Percentiles rank a stretch among this genome's conserved stretches.
These are phyloP conservation scores for Aphanocladium album DNA, from an alignment of 2,329 filamentous ascomycete genomes.

Conservation along the genomic window DNA sequence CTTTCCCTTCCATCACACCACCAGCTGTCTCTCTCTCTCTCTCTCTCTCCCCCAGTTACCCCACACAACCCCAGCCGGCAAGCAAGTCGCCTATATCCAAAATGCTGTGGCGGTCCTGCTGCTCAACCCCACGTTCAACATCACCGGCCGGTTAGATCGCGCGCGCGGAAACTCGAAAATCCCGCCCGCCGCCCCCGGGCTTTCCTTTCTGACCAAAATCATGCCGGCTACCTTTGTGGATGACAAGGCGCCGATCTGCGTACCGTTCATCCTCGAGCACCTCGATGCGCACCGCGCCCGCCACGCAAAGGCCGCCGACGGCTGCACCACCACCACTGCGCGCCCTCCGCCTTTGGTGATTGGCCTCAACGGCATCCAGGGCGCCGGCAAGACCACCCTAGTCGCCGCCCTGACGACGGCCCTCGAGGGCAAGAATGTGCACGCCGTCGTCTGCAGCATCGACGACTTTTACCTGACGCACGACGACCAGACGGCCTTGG, in stretches of 20 bases:
- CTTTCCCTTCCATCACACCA: neutral
- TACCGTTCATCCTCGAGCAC: conserved; percentile 67
- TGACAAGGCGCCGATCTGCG: conserved; percentile 72
- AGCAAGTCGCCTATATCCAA: conserved; percentile 12
- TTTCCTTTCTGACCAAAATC: neutral
- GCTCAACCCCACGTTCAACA: neutral
- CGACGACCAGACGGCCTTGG: conserved; percentile 60
- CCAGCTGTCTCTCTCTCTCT: too few species aligned
- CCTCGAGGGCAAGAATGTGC: conserved; percentile 51
- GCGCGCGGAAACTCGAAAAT: neutral
- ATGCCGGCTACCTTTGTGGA: conserved; percentile 49
- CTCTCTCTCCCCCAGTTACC: neutral
- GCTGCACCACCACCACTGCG: conserved; percentile 3
- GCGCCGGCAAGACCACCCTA: conserved; percentile 87
- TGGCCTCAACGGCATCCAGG: conserved; percentile 87
- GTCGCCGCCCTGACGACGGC: conserved; percentile 61
- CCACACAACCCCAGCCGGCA: neutral
- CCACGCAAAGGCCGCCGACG: neutral
- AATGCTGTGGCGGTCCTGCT: neutral
- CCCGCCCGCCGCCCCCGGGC: neutral
- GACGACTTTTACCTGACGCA: conserved; percentile 87
- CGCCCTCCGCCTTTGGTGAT: conserved; percentile 56
- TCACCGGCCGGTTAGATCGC: neutral
- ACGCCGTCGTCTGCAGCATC: conserved; percentile 72
- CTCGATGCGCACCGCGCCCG: conserved; percentile 44